Evolutionary conservation across 345 rosid species (phyloP), one percentile per base, ranked within the genome.

Genomic region (Iberis pinnata): DNA sequence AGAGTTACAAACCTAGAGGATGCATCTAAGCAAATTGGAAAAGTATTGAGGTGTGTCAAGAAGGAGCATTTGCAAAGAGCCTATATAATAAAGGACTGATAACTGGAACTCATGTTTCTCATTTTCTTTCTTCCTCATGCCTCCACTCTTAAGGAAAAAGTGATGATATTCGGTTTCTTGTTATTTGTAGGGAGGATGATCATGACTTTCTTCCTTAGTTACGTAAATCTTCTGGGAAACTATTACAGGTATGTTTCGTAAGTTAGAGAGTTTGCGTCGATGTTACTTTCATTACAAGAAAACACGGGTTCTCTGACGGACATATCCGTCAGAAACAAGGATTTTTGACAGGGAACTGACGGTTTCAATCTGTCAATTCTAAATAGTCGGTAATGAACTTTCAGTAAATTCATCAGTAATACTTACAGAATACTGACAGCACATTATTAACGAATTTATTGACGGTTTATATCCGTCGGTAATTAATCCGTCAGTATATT

Each of bases 1-100:
- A 59, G 71, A 60, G 71, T 67, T 36, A 83, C 95, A 62, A 92
- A 92, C 73, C 68, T 92, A 61, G 78, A 56, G 25, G 86, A 92
- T 73, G 96, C 98, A 68, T 36, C 93, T 57, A 95, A 87, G 60
- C 96, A 88, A 64, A 83, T 92, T 32, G 86, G 96, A 48, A 89
- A 88, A 70, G 95, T 88, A 39, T 64, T 92, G 61, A 88, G 68
- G 57, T 93, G 95, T 61, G 95, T 92, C 33, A 92, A 85, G 69
- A 88, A 83, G 68, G 84, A 81, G 61, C 95, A 92, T 58, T 72
- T 92, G 66, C 60, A 75, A 64, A 88, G 93, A 66, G 98, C 96
- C 11, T 92, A 88, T 63, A 84, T 77, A 78, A 88, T 92, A 64
- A 65, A 77, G 16, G 80, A 81, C 31, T 92, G 95, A 96, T 92